Conservation (phyloP, 495 filamentous ascomycete genomes). For the Penicillium diatomitis region DNA sequence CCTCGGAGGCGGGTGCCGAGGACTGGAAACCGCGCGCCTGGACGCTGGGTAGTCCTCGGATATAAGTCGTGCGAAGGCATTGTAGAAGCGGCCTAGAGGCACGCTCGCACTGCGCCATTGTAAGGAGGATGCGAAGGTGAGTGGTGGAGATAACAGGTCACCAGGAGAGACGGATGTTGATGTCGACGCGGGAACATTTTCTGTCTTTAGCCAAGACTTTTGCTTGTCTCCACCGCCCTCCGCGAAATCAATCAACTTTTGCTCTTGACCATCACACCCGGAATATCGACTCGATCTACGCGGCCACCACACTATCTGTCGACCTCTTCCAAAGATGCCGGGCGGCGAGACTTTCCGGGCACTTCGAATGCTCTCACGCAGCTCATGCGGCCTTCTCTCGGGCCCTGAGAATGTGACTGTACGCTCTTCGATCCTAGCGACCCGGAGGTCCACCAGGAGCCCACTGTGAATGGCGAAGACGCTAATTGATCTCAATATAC, state of each 20-base stretch:
- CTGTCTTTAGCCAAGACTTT: conserved; percentile 29
- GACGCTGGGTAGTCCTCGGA: conserved; percentile 22
- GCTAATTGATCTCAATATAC: conserved; percentile 5
- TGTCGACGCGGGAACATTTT: conserved; percentile 33
- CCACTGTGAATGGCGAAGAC: background rate
- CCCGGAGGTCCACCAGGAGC: background rate
- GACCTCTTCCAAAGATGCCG: conserved; percentile 25
- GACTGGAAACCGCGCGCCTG: conserved; percentile 33
- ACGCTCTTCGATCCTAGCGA: conserved; percentile 8
- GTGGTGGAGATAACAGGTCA: conserved; percentile 9
- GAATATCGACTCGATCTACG: conserved; percentile 8
- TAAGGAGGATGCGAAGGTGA: conserved; percentile 13
- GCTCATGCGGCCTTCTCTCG: conserved; percentile 32
- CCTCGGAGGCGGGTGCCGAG: conserved; percentile 28
- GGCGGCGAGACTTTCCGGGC: conserved; percentile 27
- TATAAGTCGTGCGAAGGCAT: conserved; percentile 46
- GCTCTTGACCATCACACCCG: conserved; percentile 17
- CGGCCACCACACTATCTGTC: background rate
- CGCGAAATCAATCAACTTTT: conserved; percentile 30
- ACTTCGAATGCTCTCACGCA: conserved; percentile 34
- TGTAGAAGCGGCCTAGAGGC: conserved; percentile 57
- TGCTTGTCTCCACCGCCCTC: conserved; percentile 27
- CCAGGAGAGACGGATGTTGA: conserved; percentile 14
- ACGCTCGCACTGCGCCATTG: conserved; percentile 63
- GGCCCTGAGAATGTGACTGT: conserved; percentile 41